Evolutionary conservation across 2,329 filamentous ascomycete species (phyloP).

Genomic region (Dactylellina cionopaga): DNA sequence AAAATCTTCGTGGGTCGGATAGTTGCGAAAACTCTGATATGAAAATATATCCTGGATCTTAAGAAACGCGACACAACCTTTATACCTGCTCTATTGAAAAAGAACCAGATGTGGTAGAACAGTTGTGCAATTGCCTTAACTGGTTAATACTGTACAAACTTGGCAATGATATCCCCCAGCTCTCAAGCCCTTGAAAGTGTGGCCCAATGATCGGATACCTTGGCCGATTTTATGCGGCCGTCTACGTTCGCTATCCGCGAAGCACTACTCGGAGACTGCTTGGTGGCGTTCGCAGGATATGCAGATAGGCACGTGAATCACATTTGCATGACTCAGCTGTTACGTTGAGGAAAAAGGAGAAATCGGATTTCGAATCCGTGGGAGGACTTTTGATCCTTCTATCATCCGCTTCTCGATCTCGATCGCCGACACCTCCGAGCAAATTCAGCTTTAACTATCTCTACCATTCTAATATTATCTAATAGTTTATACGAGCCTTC

Average conservation of each 20-base stretch:
- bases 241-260: slow-evolving; percentile 51
- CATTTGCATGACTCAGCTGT: slow-evolving; percentile 33
- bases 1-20: too few relatives aligned
- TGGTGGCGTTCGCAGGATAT: slow-evolving; percentile 37
- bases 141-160: slow-evolving; percentile 23
- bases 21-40: too few relatives aligned
- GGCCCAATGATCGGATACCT: slow-evolving; percentile 36
- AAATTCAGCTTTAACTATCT: too few relatives aligned
- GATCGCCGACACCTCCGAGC: too few relatives aligned
- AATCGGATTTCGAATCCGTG: slow-evolving; percentile 18
- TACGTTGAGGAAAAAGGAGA: slow-evolving; percentile 19
- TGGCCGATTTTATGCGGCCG: slow-evolving; percentile 27
- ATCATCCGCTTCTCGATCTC: too few relatives aligned
- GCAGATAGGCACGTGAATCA: slow-evolving; percentile 31
- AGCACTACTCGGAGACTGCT: slow-evolving; percentile 18
- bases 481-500: too few relatives aligned
- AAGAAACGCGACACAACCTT: background rate
- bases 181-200: slow-evolving; percentile 6
- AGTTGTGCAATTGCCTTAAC: slow-evolving; percentile 32
- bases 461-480: too few relatives aligned
- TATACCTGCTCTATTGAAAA: slow-evolving; percentile 6
- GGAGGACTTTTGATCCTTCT: too few relatives aligned
- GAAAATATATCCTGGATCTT: background rate
- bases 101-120: background rate
- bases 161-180: slow-evolving; percentile 36